Percentiles rank a stretch among this genome's conserved stretches.
phyloP scores from a whole-genome alignment of 2,329 filamentous ascomycete genomes.

The Penicillium brasilianum region DNA sequence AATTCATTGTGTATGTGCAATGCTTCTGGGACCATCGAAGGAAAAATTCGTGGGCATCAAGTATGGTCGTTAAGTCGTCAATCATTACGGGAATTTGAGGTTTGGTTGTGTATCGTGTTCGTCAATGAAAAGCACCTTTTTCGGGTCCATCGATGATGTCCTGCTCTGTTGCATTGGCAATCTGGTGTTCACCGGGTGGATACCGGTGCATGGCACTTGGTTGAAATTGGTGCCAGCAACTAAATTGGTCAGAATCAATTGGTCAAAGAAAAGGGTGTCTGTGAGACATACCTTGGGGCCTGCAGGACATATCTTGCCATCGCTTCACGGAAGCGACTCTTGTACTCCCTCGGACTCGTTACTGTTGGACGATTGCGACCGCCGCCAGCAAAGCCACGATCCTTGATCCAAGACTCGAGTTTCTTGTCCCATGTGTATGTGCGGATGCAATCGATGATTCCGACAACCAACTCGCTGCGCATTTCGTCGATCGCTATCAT shows the following conservation, averaged over 20 bases:
- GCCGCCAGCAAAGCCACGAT: slow-evolving; percentile 80
- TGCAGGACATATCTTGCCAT: slow-evolving; percentile 81
- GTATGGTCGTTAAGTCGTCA: slow-evolving; percentile 26
- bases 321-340: slow-evolving; percentile 90
- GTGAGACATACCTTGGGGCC: slow-evolving; percentile 51
- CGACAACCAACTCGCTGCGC: slow-evolving; percentile 88
- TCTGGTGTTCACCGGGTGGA: slow-evolving; percentile 36
- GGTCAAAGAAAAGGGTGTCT: slow-evolving; percentile 2
- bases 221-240: slow-evolving; percentile 55
- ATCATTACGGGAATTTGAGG: slow-evolving; percentile 15
- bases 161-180: slow-evolving; percentile 26
- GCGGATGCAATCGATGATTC: slow-evolving; percentile 97
- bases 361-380: slow-evolving; percentile 88
- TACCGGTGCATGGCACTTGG: slow-evolving; percentile 37
- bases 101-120: background rate
- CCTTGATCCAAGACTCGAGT: slow-evolving; percentile 99
- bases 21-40: background rate
- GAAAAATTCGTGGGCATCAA: slow-evolving; percentile 7
- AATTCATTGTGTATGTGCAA: background rate
- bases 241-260: slow-evolving; percentile 24
- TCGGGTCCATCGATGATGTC: slow-evolving; percentile 31
- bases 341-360: slow-evolving; percentile 96
- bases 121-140: slow-evolving; percentile 14
- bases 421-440: slow-evolving; percentile 99
- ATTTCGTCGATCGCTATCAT: slow-evolving; percentile 97